Conservation (phyloP, 257 asterid species). For the Schizonepeta tenuifolia region DNA sequence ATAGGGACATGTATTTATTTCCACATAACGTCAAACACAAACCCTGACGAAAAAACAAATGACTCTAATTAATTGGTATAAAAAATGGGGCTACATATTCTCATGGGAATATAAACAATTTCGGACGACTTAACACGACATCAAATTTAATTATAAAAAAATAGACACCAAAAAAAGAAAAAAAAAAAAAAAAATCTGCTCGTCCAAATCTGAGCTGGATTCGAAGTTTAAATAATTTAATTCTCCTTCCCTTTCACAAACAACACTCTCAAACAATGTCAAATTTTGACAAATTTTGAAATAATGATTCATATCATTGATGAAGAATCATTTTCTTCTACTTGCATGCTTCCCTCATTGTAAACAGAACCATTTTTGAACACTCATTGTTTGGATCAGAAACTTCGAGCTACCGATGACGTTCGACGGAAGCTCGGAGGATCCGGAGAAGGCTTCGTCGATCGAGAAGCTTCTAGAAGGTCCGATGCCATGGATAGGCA, state of each 20-base stretch:
- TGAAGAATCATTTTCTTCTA: no score
- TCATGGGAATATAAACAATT: no score
- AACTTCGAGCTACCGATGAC: constrained; percentile 13
- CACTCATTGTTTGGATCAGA: not conserved
- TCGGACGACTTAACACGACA: no score
- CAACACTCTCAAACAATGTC: no score
- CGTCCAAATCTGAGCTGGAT: constrained; percentile 14
- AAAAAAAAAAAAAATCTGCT: not conserved
- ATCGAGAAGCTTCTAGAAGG: constrained; percentile 31
- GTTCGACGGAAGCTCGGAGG: not conserved
- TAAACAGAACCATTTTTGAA: no score
- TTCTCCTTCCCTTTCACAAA: not conserved
- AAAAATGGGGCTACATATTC: not conserved
- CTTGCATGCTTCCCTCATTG: no score
- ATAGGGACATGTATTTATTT: no score
- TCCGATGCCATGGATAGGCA: constrained; percentile 51
- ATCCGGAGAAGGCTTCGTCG: not conserved
- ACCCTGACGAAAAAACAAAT: not conserved
- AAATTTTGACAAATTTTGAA: no score
- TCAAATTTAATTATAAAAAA: no score
- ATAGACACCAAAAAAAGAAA: no score
- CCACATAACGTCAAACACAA: not conserved
- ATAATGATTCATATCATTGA: no score
- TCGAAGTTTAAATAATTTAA: not conserved
- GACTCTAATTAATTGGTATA: not conserved